These are phyloP conservation scores for Metarhizium robertsii DNA, from an alignment of 2,329 filamentous ascomycete genomes.

Conservation along the genomic window DNA sequence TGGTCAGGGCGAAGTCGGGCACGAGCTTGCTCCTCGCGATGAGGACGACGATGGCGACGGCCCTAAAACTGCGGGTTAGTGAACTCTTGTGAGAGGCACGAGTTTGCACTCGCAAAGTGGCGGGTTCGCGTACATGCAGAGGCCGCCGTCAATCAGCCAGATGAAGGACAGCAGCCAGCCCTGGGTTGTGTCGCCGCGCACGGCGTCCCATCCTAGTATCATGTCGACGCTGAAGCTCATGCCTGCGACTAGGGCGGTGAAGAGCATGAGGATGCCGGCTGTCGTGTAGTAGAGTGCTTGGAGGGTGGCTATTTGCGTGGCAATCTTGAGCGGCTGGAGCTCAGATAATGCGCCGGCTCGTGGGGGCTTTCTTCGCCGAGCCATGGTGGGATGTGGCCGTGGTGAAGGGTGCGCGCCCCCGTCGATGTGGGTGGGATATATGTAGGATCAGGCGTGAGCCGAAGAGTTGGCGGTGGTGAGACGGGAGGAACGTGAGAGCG, in stretches of 20 bases:
- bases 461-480: too few species aligned
- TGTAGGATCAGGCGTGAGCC: too few species aligned
- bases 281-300: slow-evolving; percentile 47
- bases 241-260: slow-evolving; percentile 50
- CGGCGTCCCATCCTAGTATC: slow-evolving; percentile 47
- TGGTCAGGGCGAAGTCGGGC: slow-evolving; percentile 84
- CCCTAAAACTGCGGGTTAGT: slow-evolving; percentile 37
- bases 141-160: slow-evolving; percentile 45
- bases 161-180: slow-evolving; percentile 52
- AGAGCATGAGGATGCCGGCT: slow-evolving; percentile 44
- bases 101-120: too few species aligned
- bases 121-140: slow-evolving; percentile 34
- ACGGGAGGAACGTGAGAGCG: too few species aligned
- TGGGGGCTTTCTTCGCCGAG: slow-evolving; percentile 47
- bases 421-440: too few species aligned
- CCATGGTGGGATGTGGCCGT: slow-evolving; percentile 26
- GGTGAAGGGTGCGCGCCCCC: too few species aligned
- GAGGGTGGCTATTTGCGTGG: slow-evolving; percentile 47
- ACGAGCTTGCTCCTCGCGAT: slow-evolving; percentile 88
- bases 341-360: slow-evolving; percentile 51
- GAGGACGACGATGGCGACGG: slow-evolving; percentile 72
- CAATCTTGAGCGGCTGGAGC: slow-evolving; percentile 51
- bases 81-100: too few species aligned
- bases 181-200: slow-evolving; percentile 52
- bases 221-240: slow-evolving; percentile 42